Percentiles rank a stretch among this genome's conserved stretches.
These are phyloP conservation scores for Hypoxylon perforatum DNA, from an alignment of 495 filamentous ascomycete genomes.

Conservation along the genomic window DNA sequence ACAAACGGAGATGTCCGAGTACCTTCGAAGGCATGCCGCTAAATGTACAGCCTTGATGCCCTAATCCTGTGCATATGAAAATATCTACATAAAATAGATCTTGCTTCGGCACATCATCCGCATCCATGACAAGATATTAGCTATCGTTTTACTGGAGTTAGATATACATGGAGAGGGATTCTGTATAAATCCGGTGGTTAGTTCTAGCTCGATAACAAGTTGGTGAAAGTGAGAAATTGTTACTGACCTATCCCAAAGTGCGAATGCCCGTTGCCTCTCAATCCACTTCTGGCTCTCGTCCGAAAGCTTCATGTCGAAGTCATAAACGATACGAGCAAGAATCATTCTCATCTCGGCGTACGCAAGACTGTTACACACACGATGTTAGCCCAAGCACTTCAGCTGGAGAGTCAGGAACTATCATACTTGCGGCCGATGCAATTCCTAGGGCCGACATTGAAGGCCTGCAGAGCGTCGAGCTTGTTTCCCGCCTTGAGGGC, in stretches of 20 bases:
- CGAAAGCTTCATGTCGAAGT: constrained; percentile 51
- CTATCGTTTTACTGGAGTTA: constrained; percentile 38
- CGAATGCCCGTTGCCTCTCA: constrained; percentile 39
- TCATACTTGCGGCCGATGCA: constrained; percentile 57
- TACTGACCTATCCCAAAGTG: constrained; percentile 45
- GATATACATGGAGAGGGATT: constrained; percentile 31
- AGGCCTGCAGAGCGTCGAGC: constrained; percentile 52
- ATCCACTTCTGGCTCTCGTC: constrained; percentile 47
- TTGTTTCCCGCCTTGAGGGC: constrained; percentile 42
- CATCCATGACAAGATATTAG: background rate
- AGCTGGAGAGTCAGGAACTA: background rate
- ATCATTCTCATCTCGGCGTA: constrained; percentile 57
- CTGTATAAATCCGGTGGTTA: constrained; percentile 14
- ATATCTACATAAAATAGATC: background rate
- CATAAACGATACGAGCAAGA: constrained; percentile 51
- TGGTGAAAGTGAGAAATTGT: background rate
- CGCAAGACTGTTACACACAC: constrained; percentile 42
- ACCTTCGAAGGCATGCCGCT: too few relatives aligned
- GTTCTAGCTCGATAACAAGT: background rate
- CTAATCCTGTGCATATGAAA: background rate
- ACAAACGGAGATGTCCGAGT: too few relatives aligned
- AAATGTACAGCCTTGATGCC: too few relatives aligned
- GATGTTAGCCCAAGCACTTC: constrained; percentile 2
- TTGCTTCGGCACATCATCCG: background rate
- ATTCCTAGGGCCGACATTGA: constrained; percentile 50